phyloP scores from a whole-genome alignment of 2,329 filamentous ascomycete species.

The Pseudocercospora cruenta region DNA sequence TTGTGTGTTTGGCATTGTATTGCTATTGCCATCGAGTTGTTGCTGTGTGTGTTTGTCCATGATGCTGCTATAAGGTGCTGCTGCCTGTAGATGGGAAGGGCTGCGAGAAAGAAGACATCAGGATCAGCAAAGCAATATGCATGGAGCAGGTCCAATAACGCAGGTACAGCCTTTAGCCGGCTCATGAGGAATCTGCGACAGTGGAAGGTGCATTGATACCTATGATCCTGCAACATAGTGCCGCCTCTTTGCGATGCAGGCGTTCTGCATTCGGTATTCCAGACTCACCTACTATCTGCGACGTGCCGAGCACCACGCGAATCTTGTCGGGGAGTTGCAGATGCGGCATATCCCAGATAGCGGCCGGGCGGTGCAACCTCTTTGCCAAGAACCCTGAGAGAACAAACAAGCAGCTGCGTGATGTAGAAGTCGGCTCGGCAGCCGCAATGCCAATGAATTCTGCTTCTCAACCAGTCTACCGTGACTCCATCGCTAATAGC shows the following conservation, averaged over 20 bases:
- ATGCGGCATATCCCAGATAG: background rate
- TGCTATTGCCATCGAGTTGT: background rate
- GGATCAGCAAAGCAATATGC: background rate
- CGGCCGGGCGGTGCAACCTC: background rate
- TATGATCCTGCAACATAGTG: background rate
- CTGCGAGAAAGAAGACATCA: background rate
- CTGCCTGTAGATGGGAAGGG: background rate
- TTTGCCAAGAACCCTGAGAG: background rate
- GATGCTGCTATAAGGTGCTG: background rate
- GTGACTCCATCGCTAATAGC: conserved; percentile 18
- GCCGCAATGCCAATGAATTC: background rate
- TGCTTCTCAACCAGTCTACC: conserved; percentile 5
- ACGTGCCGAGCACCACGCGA: background rate
- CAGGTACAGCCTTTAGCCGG: background rate
- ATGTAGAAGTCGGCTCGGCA: background rate
- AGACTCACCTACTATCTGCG: background rate
- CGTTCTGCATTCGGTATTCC: background rate
- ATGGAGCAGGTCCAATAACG: background rate
- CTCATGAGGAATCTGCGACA: background rate
- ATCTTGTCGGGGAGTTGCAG: background rate
- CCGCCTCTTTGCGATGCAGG: background rate
- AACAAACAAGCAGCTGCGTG: background rate
- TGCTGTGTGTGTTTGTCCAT: background rate
- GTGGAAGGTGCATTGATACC: background rate
- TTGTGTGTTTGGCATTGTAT: background rate